Evolutionary conservation across 345 rosid species (phyloP).

Genomic region (Citrus inodora): DNA sequence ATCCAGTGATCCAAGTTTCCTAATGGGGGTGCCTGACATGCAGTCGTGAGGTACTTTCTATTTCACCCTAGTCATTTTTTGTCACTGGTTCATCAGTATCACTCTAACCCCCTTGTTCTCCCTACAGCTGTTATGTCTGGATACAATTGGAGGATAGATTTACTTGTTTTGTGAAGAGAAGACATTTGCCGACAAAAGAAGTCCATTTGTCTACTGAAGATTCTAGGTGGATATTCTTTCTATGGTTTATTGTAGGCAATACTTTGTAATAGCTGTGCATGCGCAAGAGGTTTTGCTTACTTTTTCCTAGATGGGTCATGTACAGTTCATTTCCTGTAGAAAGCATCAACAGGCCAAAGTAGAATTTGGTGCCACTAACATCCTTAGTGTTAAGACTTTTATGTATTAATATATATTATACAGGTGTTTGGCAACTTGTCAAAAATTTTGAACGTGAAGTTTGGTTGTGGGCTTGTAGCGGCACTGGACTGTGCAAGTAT

Average conservation of each 20-base stretch:
- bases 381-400: neutral
- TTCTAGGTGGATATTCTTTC: neutral
- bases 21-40: conserved; percentile 46
- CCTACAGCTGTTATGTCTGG: neutral
- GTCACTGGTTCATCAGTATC: neutral
- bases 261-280: conserved; percentile 6
- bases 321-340: neutral
- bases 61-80: neutral
- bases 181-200: neutral
- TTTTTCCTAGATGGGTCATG: neutral
- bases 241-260: neutral
- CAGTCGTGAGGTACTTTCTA: conserved; percentile 41
- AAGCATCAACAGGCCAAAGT: neutral
- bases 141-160: neutral
- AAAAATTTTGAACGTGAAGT: too few species aligned
- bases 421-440: too few species aligned
- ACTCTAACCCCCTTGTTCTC: neutral
- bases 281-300: neutral
- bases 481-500: too few species aligned
- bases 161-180: neutral
- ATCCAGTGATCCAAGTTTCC: conserved; percentile 44
- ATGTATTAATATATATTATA: too few species aligned
- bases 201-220: neutral
- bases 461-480: too few species aligned
- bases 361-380: neutral